phyloP scores from a whole-genome alignment of 148 eudicot genomes.

The Vaccinium myrtillus region DNA sequence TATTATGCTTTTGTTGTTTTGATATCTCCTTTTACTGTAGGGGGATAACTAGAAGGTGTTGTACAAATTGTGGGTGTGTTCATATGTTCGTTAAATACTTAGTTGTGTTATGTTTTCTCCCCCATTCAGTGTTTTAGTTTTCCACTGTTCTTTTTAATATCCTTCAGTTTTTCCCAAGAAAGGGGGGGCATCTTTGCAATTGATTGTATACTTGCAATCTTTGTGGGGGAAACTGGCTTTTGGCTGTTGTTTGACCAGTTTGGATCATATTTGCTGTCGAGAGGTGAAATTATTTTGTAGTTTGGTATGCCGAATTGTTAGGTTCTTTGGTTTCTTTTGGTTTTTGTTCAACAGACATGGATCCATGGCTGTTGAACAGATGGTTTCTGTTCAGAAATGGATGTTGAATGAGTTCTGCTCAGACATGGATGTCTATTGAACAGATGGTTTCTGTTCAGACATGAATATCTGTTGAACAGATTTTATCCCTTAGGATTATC shows the following conservation, averaged over 20 bases:
- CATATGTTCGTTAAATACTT: background rate
- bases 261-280: background rate
- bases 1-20: slow-evolving; percentile 7
- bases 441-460: too few relatives aligned
- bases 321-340: background rate
- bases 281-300: background rate
- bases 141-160: background rate
- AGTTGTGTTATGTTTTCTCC: background rate
- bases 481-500: too few relatives aligned
- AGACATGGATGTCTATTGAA: too few relatives aligned
- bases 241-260: background rate
- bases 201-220: background rate
- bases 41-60: background rate
- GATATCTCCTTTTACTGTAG: background rate
- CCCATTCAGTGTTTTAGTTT: background rate
- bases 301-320: background rate
- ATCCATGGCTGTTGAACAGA: too few relatives aligned
- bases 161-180: background rate
- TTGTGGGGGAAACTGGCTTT: background rate
- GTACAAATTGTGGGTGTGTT: background rate
- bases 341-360: background rate
- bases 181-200: background rate
- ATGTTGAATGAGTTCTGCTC: too few relatives aligned
- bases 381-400: too few relatives aligned
- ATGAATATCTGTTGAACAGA: too few relatives aligned